Percentiles rank a stretch among this genome's conserved stretches.
Evolutionary conservation across 2,329 filamentous ascomycete genomes (phyloP).

Genomic region (Claviceps digitariae): DNA sequence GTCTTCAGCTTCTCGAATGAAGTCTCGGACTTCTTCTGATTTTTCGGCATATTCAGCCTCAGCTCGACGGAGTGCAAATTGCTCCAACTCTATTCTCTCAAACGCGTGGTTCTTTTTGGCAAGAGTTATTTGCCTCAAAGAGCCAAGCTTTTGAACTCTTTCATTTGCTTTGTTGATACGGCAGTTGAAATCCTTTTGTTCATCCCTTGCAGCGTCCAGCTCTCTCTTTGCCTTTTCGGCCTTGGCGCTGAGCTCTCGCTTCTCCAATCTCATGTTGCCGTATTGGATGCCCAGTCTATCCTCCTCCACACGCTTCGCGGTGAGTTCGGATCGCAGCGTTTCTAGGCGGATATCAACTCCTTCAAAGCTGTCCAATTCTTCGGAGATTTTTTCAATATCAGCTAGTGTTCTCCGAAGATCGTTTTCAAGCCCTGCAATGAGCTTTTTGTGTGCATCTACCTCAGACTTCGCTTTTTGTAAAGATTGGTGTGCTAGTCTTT

Average conservation of each 20-base stretch:
- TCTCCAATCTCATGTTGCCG: constrained; percentile 35
- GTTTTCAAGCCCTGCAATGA: constrained; percentile 31
- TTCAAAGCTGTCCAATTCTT: constrained; percentile 52
- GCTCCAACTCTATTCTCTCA: constrained; percentile 34
- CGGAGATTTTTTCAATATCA: constrained; percentile 33
- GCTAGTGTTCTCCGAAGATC: constrained; percentile 47
- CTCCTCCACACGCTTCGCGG: constrained; percentile 34
- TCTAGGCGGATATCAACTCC: constrained; percentile 56
- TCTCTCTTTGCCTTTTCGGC: constrained; percentile 26
- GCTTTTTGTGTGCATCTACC: constrained; percentile 28
- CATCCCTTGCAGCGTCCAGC: constrained; percentile 18
- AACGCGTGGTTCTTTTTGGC: constrained; percentile 49
- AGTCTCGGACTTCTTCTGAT: constrained; percentile 35
- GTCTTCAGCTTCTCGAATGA: constrained; percentile 37
- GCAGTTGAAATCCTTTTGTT: constrained; percentile 27
- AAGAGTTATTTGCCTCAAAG: constrained; percentile 39
- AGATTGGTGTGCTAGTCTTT: constrained; percentile 32
- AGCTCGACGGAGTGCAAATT: constrained; percentile 29
- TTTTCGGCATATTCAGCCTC: constrained; percentile 35
- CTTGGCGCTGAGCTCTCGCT: constrained; percentile 31
- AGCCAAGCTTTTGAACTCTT: constrained; percentile 34
- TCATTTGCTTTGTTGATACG: constrained; percentile 41
- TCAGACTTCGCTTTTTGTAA: constrained; percentile 34
- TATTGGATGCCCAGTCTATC: constrained; percentile 41
- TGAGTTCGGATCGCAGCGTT: constrained; percentile 42